Percentiles rank a stretch among this genome's conserved stretches.
phyloP scores from a whole-genome alignment of 257 asterid species.

The Parsonsia alboflavescens region DNA sequence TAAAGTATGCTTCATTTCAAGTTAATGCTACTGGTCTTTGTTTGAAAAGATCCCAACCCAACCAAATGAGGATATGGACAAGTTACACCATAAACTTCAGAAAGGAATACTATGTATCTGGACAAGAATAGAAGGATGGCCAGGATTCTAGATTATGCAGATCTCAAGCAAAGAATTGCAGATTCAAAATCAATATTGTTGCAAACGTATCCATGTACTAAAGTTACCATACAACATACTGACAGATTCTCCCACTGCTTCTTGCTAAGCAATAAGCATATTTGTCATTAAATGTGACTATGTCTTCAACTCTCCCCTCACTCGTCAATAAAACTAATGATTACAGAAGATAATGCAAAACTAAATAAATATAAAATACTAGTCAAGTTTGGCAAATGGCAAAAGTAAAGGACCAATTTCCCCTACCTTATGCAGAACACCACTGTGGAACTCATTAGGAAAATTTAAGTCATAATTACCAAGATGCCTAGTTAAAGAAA shows the following conservation, averaged over 20 bases:
- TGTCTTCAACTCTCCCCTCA: background rate
- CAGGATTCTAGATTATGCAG: background rate
- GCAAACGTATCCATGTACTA: background rate
- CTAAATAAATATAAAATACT: background rate
- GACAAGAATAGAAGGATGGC: background rate
- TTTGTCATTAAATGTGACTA: background rate
- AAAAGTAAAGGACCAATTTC: background rate
- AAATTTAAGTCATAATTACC: background rate
- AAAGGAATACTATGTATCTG: background rate
- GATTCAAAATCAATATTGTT: background rate
- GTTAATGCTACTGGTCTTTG: background rate
- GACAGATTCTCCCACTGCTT: background rate
- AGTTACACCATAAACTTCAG: background rate
- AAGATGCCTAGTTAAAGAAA: background rate
- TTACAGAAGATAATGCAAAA: background rate
- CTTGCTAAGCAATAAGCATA: background rate
- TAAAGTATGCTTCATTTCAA: background rate
- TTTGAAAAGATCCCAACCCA: background rate
- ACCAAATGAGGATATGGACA: background rate
- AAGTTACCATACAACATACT: background rate
- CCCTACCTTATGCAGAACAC: background rate
- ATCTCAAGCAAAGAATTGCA: conserved; percentile 1
- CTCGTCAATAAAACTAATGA: background rate
- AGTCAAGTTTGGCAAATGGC: too few species aligned
- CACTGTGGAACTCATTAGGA: background rate